Conservation (phyloP, 208 protist genomes). For the Phytomonas sp. region DNA sequence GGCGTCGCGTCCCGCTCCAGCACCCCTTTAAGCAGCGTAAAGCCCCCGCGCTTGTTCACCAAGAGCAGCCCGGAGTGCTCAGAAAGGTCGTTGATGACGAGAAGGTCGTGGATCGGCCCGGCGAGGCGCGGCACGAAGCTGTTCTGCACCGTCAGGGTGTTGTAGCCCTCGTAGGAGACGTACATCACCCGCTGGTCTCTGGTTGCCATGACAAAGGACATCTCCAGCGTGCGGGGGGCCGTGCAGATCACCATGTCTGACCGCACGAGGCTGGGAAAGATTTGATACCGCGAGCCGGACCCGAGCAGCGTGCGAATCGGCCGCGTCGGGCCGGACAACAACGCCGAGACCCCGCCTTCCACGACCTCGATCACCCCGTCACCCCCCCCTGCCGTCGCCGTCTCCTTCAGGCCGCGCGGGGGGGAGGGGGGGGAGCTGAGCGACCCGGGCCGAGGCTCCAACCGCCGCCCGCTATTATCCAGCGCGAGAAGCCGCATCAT, state of each 20-base stretch:
- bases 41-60: slow-evolving; percentile 66
- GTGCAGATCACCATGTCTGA: slow-evolving; percentile 58
- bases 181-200: slow-evolving; percentile 57
- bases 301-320: not conserved
- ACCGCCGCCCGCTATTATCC: slow-evolving; percentile 54
- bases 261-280: slow-evolving; percentile 43
- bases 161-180: slow-evolving; percentile 77
- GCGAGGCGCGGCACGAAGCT: slow-evolving; percentile 50
- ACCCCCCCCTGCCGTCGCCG: not conserved
- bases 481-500: slow-evolving; percentile 77
- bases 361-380: not conserved
- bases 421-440: not conserved
- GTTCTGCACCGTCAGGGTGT: slow-evolving; percentile 41
- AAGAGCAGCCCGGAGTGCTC: slow-evolving; percentile 75
- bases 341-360: not conserved
- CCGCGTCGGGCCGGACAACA: not conserved
- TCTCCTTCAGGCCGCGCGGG: not conserved
- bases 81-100: slow-evolving; percentile 80
- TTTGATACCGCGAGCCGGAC: slow-evolving; percentile 34
- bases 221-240: slow-evolving; percentile 61
- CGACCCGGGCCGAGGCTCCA: slow-evolving; percentile 27
- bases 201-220: slow-evolving; percentile 66
- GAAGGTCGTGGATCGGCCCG: slow-evolving; percentile 54
- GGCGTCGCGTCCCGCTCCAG: slow-evolving; percentile 41
- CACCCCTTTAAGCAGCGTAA: slow-evolving; percentile 64